Evolutionary conservation across 2,329 filamentous ascomycete genomes (phyloP), one percentile per base, ranked within the genome.

Genomic region (Nigrospora sphaerica): DNA sequence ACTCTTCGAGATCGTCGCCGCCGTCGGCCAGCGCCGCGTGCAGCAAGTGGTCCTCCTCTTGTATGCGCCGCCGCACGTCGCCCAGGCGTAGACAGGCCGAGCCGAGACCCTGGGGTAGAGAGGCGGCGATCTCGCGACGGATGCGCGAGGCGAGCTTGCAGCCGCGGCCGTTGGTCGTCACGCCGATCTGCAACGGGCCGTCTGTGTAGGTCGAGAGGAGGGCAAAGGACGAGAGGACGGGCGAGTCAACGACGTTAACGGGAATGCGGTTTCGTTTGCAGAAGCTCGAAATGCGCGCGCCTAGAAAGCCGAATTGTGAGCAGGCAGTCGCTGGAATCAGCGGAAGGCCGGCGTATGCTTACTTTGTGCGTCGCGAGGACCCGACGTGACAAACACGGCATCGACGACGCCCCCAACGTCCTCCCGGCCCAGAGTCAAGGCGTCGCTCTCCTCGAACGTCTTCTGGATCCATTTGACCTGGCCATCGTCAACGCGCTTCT

Each of bases 121-220:
- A 81, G 1, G 90, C 78, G 2, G 88, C 86, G 50, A 98, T 86
- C 59, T 97, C 93, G 47, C 93, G 80, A 14, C 91, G 81, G 57
- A 98, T 88, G 23, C 93, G 79, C 11, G 89, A 88, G 6, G 93
- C 88, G 31, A 98, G 78, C 67, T 95, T 96, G 72, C 93, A 97
- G 2, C 93, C 93, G 57, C 87, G 85, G 17, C 93, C 92, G 48
- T 95, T 96, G 1, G 93, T 97, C 3, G 93, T 97, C 48, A 98
- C 86, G 51, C 93, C 93, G 50, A 98, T 85, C 62, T 97, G 93
- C 36, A 98, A 74, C 11, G 93, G 92, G 0, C 93, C 93, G 59
- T 96, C 91, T 46, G 80, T 83, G 64, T 97, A 83, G 9, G 88
- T 95, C 19, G 90, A 93, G 39, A 97, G 81, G 44, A 98, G 76